Percentiles rank a stretch among this genome's conserved stretches.
Evolutionary conservation across 2,329 filamentous ascomycete genomes (phyloP).

Genomic region (Grosmannia huntii): DNA sequence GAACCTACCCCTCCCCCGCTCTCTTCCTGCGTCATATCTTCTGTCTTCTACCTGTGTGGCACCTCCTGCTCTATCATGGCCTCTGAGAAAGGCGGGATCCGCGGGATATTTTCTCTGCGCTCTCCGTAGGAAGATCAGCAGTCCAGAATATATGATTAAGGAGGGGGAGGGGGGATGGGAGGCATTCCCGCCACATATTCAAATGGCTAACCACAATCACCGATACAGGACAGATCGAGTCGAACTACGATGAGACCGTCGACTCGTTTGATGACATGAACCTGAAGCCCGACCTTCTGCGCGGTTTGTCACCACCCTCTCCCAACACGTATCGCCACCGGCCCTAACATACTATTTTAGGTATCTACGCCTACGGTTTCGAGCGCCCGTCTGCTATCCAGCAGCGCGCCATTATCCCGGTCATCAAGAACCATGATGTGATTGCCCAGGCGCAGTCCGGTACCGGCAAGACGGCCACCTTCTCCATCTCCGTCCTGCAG

Average conservation of each 20-base stretch:
- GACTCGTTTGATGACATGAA: conserved; percentile 99
- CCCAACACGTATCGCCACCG: no score
- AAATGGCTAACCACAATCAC: conserved; percentile 6
- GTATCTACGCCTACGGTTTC: conserved; percentile 99
- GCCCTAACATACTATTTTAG: conserved; percentile 23
- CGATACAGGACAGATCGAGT: conserved; percentile 87
- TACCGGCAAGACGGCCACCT: conserved; percentile 99
- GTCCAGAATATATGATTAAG: background rate
- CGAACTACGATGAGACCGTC: conserved; percentile 99
- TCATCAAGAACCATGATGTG: conserved; percentile 99
- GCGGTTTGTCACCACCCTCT: conserved; percentile 44
- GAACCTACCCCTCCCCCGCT: background rate
- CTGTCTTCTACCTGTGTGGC: background rate
- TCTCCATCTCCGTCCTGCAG: conserved; percentile 98
- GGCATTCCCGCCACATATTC: background rate
- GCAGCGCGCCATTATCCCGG: conserved; percentile 99
- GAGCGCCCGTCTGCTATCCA: conserved; percentile 99
- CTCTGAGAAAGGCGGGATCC: background rate
- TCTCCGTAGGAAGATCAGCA: background rate
- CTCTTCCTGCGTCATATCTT: background rate
- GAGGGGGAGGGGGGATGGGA: background rate
- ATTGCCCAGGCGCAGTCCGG: conserved; percentile 99
- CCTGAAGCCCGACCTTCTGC: conserved; percentile 92
- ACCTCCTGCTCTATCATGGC: background rate
- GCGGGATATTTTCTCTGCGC: background rate